A percentile compares a stretch with the other conserved stretches of the same genome.
These are phyloP conservation scores for Vicia villosa DNA, from an alignment of 306 rosid genomes.

Conservation along the genomic window DNA sequence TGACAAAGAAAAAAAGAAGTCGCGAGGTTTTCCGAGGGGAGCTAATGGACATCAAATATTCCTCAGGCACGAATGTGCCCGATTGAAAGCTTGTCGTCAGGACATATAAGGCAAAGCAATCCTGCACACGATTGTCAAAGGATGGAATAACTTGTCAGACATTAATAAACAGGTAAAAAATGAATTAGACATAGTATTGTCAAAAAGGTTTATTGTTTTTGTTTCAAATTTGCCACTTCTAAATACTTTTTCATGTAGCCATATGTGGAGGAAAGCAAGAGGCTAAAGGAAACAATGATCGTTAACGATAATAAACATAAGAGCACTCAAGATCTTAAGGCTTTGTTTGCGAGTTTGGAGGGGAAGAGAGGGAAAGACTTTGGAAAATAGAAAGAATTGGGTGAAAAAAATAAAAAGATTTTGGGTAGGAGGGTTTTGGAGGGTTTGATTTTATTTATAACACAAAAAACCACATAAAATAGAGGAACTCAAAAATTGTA, in stretches of 20 bases:
- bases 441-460: too few species aligned
- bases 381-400: too few species aligned
- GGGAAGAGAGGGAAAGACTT: too few species aligned
- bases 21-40: slow-evolving; percentile 5
- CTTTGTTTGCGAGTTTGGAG: too few species aligned
- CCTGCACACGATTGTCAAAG: slow-evolving; percentile 30
- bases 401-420: too few species aligned
- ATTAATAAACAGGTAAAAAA: slow-evolving; percentile 41
- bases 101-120: background rate
- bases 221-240: background rate
- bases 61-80: slow-evolving; percentile 50
- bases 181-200: background rate
- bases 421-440: too few species aligned
- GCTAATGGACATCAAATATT: slow-evolving; percentile 45
- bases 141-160: slow-evolving; percentile 46
- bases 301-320: background rate
- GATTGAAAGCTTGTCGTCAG: slow-evolving; percentile 26
- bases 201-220: background rate
- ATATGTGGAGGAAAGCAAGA: slow-evolving; percentile 43
- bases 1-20: slow-evolving; percentile 36
- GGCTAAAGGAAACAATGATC: slow-evolving; percentile 36
- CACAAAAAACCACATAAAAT: too few species aligned
- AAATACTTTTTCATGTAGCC: slow-evolving; percentile 39
- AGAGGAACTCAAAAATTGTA: too few species aligned
- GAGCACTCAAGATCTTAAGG: too few species aligned